Evolutionary conservation across 108 stramenopile genomes (phyloP).

Genomic region (Conticribra guillardii): DNA sequence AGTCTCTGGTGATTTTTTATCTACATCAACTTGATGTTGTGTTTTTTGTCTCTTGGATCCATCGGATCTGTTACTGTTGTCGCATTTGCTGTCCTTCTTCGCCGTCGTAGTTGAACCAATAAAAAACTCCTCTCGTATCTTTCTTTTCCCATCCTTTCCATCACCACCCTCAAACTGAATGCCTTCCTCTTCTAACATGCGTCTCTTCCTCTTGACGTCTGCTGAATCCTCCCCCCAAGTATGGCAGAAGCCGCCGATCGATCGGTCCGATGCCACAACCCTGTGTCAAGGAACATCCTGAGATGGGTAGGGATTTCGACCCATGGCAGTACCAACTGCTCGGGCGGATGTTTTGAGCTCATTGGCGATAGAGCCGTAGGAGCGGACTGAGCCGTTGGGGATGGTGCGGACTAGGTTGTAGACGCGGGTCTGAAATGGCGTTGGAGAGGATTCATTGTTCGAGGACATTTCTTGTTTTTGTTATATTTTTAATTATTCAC

Average conservation of each 20-base stretch:
- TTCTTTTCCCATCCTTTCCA: conserved; percentile 2
- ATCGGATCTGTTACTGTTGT: conserved; percentile 3
- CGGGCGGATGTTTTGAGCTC: conserved; percentile 44
- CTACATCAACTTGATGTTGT: not conserved
- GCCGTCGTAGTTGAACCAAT: conserved; percentile 2
- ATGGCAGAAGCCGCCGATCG: conserved; percentile 43
- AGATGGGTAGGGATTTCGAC: conserved; percentile 27
- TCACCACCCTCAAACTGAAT: conserved; percentile 31
- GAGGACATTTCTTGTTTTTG: no score
- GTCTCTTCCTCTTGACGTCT: conserved; percentile 33
- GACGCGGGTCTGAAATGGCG: conserved; percentile 43
- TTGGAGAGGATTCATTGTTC: not conserved
- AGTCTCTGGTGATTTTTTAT: no score
- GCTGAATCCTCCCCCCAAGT: conserved; percentile 33
- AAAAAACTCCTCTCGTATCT: conserved; percentile 34
- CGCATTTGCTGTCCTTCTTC: not conserved
- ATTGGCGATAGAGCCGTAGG: conserved; percentile 41
- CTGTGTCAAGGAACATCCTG: conserved; percentile 48
- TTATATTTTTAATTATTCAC: no score
- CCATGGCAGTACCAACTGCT: conserved; percentile 50
- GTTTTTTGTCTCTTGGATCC: no score
- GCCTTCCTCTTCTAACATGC: conserved; percentile 44
- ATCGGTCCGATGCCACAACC: conserved; percentile 53
- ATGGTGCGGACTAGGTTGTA: conserved; percentile 40
- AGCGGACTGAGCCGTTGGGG: conserved; percentile 32